Evolutionary conservation across 2,329 filamentous ascomycete species (phyloP), one percentile per base, ranked within the genome.

Genomic region (Fusarium longipes): DNA sequence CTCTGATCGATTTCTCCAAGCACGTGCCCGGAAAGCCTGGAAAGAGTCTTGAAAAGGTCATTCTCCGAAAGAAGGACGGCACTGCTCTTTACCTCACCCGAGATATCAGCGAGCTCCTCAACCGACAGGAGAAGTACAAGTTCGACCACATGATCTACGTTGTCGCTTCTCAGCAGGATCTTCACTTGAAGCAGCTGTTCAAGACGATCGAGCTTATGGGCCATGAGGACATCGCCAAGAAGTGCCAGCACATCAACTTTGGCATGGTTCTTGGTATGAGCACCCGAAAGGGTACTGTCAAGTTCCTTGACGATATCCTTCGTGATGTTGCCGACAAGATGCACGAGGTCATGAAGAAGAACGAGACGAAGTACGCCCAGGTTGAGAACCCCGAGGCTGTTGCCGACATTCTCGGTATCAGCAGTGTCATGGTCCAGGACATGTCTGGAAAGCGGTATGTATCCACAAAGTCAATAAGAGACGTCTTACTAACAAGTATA

Each of bases 291-390:
- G 90, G 90, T 63, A 93, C 90, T 1, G 91, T 93, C 72, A 91
- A 91, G 78, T 93, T 92, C 81, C 76, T 87, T 38, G 84, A 76
- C 25, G 75, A 76, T 9, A 76, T 76, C 27, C 71, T 76, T n/a
- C 61, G 76, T 17, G 91, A 94, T 71, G 93, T 96, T 9, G 90
- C 88, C 73, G 95, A 97, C 55, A 93, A 94, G 81, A 99, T 99
- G 96, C 95, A 98, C 83, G 93, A 97, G 64, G 93, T 96, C 50
- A 99, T 99, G 96, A 88, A 83, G 79, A 91, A 91, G 82, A 98
- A 98, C 78, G 86, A 91, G 73, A 84, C 86, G 75, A 99, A 99
- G 84, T 99, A 98, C 80, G 82, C 88, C 57, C 93, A 97, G 79
- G 90, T 99, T 20, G 91, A 90, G 74, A 84, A 98, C 77, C 95